Conservation (phyloP, 176 grass and related monocot species). For the Avena insularis region DNA sequence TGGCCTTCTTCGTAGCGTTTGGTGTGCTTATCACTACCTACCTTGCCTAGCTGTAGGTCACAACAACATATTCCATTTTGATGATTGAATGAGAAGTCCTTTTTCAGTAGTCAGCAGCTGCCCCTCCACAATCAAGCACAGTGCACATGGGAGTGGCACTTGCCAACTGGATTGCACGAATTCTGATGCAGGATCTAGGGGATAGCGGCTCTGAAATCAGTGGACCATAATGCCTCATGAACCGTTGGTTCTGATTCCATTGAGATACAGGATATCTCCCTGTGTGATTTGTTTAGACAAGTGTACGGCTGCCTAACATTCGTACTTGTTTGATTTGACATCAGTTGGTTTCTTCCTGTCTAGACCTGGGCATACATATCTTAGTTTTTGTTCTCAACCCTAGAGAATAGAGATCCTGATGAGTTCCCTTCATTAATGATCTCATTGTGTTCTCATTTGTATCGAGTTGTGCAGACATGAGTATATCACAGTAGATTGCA, state of each 20-base stretch:
- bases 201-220: constrained; percentile 16
- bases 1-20: not conserved
- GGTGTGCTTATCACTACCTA: constrained; percentile 26
- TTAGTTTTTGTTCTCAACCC: constrained; percentile 5
- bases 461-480: constrained; percentile 18
- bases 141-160: constrained; percentile 38
- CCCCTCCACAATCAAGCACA: constrained; percentile 9
- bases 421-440: constrained; percentile 10
- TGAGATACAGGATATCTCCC: constrained; percentile 32
- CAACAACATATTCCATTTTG: constrained; percentile 13
- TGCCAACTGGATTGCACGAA: constrained; percentile 14
- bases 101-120: constrained; percentile 11
- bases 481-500: not conserved
- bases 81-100: not conserved
- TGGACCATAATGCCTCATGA: constrained; percentile 33
- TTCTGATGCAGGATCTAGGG: constrained; percentile 38
- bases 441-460: constrained; percentile 12
- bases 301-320: constrained; percentile 10
- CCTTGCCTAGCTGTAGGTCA: constrained; percentile 11
- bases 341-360: constrained; percentile 26
- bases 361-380: constrained; percentile 49
- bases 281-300: constrained; percentile 2
- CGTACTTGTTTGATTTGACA: constrained; percentile 22
- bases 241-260: constrained; percentile 25
- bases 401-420: constrained; percentile 3